phyloP scores from a whole-genome alignment of 495 filamentous ascomycete species.

The Symbiotaphrina buchneri region DNA sequence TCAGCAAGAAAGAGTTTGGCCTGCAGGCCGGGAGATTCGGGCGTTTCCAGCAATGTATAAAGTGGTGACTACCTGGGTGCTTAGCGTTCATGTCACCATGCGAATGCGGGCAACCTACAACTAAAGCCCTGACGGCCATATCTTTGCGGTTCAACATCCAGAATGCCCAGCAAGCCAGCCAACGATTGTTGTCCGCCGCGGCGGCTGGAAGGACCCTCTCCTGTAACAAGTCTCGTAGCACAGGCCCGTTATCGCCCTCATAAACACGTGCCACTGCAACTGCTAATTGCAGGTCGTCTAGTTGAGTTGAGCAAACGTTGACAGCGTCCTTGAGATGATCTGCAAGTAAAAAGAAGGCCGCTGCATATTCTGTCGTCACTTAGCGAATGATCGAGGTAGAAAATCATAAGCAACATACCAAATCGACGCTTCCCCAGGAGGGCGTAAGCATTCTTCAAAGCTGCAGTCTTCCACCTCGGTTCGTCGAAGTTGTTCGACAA shows the following conservation, averaged over 20 bases:
- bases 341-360: conserved; percentile 85
- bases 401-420: conserved; percentile 24
- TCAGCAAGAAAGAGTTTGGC: conserved; percentile 67
- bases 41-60: conserved; percentile 40
- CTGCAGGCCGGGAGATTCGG: conserved; percentile 34
- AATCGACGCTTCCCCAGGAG: conserved; percentile 78
- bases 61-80: conserved; percentile 52
- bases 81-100: conserved; percentile 8
- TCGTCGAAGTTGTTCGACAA: conserved; percentile 77
- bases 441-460: conserved; percentile 95
- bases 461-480: conserved; percentile 67
- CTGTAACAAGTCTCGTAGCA: conserved; percentile 50
- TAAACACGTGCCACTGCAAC: conserved; percentile 77
- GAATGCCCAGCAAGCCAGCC: conserved; percentile 90
- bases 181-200: conserved; percentile 62
- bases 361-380: conserved; percentile 53
- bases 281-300: conserved; percentile 76
- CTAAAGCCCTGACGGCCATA: conserved; percentile 68
- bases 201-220: conserved; percentile 64
- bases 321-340: conserved; percentile 69
- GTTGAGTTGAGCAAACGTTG: conserved; percentile 60
- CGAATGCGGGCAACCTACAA: conserved; percentile 22
- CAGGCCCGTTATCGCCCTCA: conserved; percentile 62
- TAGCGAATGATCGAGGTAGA: background rate
- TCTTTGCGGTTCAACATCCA: conserved; percentile 74